Evolutionary conservation across 2,329 filamentous ascomycete genomes (phyloP), one percentile per base, ranked within the genome.

Genomic region (Aureobasidium sp.): DNA sequence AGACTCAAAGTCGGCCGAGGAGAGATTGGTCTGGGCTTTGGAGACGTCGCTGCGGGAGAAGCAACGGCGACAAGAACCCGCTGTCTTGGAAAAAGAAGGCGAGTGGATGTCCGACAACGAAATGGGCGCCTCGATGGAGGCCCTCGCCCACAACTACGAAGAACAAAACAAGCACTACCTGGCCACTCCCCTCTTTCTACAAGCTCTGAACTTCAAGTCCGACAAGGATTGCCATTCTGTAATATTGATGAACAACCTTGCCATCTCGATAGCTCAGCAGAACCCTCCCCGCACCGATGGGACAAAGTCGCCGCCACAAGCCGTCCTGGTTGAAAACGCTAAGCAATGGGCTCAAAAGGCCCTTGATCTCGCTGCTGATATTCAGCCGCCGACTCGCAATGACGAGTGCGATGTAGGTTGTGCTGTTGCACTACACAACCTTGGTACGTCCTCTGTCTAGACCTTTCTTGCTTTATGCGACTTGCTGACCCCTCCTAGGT

Each of bases 381-480:
- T 95, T 45, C 75, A 81, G 61, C 83, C 86, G 4, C 84, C 88
- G 0, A 78, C 84, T 3, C 81, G 90, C 44, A 89, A 85, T 2
- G 81, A 87, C 55, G 90, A 96, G 70, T 97, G 93, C 70, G 91
- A 96, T 72, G 75, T 88, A 62, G 90, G 88, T 1, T 97, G 92
- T 70, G 88, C 88, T 2, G 88, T 88, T 6, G 89, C 92, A 8
- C 85, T 89, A n/a, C 89, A 90, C 73, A 96, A 95, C 71, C 82
- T 96, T 59, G 57, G 57, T 60, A 48, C 17, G 55, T n/a, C 5
- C 4, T 9, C 36, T 9, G 17, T 22, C 29, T n/a, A 15, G 5
- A 20, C 29, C 2, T 9, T 20, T 6, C 41, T 9, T 20, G 15
- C 9, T 4, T 9, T 34, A 34, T 17, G 31, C 15, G n/a, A 20